A percentile compares a stretch with the other conserved stretches of the same genome.
Conservation (phyloP, 192 early-diverging fungal species). For the Linnemannia exigua region DNA sequence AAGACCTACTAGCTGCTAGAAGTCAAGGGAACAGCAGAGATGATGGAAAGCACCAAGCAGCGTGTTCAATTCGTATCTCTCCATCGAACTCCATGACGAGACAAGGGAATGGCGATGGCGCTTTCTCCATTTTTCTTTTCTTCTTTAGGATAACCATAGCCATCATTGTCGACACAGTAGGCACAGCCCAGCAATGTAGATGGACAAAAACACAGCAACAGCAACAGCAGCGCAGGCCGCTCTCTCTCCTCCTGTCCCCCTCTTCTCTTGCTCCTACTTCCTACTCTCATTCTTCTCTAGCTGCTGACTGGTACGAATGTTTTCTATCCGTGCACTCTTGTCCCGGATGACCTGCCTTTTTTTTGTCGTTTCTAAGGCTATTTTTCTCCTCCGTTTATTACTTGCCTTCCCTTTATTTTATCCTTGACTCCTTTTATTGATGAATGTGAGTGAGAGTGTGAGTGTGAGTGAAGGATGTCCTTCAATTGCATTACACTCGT, state of each 20-base stretch:
- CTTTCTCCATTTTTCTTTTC: too few species aligned
- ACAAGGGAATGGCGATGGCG: too few species aligned
- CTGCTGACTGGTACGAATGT: not conserved
- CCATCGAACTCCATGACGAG: too few species aligned
- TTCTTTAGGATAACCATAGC: not conserved
- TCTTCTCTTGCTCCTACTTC: not conserved
- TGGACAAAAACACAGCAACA: not conserved
- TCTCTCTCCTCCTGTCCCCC: not conserved
- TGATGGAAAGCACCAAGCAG: too few species aligned
- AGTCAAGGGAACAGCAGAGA: too few species aligned
- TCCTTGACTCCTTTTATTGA: not conserved
- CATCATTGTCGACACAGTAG: not conserved
- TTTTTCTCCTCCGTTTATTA: not conserved
- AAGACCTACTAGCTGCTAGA: too few species aligned
- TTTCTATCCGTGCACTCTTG: not conserved
- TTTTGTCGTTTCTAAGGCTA: not conserved
- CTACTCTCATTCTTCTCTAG: not conserved
- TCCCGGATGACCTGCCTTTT: not conserved
- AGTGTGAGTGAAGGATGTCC: not conserved
- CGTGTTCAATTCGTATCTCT: too few species aligned
- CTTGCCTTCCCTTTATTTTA: not conserved
- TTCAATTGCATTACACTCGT: not conserved
- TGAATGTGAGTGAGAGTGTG: too few species aligned
- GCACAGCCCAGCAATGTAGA: not conserved
- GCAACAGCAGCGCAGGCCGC: not conserved